These are phyloP conservation scores for Syncephalis plumigaleata DNA, from an alignment of 371 early-diverging fungal genomes.

Conservation along the genomic window DNA sequence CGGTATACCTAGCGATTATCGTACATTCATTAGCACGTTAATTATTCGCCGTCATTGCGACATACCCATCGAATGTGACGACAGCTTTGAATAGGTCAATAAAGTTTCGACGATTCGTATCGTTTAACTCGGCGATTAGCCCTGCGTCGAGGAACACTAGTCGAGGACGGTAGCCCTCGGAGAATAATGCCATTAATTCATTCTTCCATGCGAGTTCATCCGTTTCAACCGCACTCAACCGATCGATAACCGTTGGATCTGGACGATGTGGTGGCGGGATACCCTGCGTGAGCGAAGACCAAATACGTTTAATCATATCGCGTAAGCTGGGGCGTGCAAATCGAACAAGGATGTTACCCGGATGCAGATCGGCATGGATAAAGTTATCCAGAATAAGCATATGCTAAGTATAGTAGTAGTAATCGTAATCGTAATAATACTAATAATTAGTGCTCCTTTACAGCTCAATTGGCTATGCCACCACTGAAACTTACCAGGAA, in stretches of 20 bases:
- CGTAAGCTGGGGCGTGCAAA: conserved; percentile 43
- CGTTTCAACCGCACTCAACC: conserved; percentile 10
- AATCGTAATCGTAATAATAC: background rate
- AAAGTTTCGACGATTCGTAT: conserved; percentile 61
- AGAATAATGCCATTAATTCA: conserved; percentile 27
- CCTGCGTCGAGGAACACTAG: conserved; percentile 86
- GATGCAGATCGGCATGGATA: conserved; percentile 87
- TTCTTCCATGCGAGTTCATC: conserved; percentile 19
- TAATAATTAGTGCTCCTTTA: background rate
- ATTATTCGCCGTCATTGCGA: too few relatives aligned
- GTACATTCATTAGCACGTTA: too few relatives aligned
- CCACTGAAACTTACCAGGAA: conserved; percentile 19
- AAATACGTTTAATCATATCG: background rate
- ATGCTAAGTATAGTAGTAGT: conserved; percentile 16
- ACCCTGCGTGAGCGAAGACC: background rate
- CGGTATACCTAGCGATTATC: conserved; percentile 15
- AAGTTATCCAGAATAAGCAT: conserved; percentile 88
- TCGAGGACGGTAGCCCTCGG: conserved; percentile 53
- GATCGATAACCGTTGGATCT: conserved; percentile 9
- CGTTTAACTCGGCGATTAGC: conserved; percentile 56
- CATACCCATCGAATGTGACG: conserved; percentile 59
- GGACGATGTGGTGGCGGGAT: background rate
- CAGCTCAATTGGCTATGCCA: background rate
- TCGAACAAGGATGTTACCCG: conserved; percentile 83
- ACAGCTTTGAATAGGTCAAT: conserved; percentile 78